These are phyloP conservation scores for Raphanus sativus DNA, from an alignment of 345 rosid species.

Conservation along the genomic window DNA sequence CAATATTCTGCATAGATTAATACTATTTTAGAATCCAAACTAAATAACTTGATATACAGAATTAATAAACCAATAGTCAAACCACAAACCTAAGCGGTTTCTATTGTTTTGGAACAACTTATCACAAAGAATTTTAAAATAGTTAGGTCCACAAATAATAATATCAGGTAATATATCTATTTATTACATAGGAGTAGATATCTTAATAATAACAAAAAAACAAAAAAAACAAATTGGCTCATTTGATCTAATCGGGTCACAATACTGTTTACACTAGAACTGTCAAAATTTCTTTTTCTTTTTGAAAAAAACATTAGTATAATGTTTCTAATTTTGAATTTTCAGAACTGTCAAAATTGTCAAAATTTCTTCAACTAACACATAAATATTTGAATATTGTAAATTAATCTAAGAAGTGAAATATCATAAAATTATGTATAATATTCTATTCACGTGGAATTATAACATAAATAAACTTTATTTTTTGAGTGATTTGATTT, in stretches of 20 bases:
- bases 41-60: background rate
- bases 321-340: too few relatives aligned
- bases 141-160: conserved; percentile 29
- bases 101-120: background rate
- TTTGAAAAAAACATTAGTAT: too few relatives aligned
- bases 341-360: too few relatives aligned
- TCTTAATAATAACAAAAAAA: background rate
- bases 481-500: background rate
- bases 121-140: background rate
- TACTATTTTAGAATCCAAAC: background rate
- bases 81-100: background rate
- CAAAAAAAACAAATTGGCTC: background rate
- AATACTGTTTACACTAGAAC: background rate
- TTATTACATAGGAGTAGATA: background rate
- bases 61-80: too few relatives aligned
- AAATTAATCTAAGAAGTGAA: background rate
- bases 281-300: too few relatives aligned
- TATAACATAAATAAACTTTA: background rate
- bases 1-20: background rate
- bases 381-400: background rate
- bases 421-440: background rate
- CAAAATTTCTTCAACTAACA: background rate
- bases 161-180: conserved; percentile 15
- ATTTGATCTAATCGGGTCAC: conserved; percentile 8
- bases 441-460: conserved; percentile 9